These are phyloP conservation scores for Cynanchum wilfordii DNA, from an alignment of 257 asterid genomes.

Conservation along the genomic window DNA sequence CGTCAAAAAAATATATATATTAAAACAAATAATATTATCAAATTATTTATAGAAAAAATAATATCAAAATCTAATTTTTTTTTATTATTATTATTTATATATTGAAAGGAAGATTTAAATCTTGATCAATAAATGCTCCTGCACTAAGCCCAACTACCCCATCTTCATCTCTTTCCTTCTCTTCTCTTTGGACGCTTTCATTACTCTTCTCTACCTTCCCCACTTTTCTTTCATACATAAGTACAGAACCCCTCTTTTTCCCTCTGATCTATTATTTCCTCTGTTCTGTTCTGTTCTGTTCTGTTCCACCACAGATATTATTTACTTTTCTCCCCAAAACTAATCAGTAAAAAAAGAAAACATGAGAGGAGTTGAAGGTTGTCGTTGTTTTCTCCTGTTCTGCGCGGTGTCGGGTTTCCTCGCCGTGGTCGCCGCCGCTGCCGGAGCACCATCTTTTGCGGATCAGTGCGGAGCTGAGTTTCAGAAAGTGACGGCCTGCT, in stretches of 20 bases:
- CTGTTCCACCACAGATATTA: not conserved
- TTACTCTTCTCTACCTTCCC: not conserved
- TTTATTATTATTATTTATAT: no score
- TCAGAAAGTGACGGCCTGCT: slow-evolving; percentile 53
- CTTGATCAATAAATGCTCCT: not conserved
- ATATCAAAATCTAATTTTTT: no score
- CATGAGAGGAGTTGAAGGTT: slow-evolving; percentile 1
- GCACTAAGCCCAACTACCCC: not conserved
- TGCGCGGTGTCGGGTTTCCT: not conserved
- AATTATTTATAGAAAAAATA: no score
- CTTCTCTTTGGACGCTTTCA: not conserved
- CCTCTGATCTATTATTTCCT: not conserved
- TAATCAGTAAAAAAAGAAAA: not conserved
- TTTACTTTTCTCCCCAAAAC: not conserved
- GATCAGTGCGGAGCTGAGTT: slow-evolving; percentile 41
- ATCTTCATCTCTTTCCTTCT: not conserved
- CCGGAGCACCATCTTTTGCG: not conserved
- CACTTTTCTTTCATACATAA: not conserved
- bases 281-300: not conserved
- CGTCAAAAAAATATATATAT: no score
- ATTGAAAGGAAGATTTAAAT: no score
- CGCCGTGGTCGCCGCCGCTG: not conserved
- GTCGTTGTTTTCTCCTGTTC: not conserved
- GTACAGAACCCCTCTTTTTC: not conserved
- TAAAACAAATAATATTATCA: no score